These are phyloP conservation scores for Ministeria vibrans DNA, from an alignment of 78 protist species.

Conservation along the genomic window DNA sequence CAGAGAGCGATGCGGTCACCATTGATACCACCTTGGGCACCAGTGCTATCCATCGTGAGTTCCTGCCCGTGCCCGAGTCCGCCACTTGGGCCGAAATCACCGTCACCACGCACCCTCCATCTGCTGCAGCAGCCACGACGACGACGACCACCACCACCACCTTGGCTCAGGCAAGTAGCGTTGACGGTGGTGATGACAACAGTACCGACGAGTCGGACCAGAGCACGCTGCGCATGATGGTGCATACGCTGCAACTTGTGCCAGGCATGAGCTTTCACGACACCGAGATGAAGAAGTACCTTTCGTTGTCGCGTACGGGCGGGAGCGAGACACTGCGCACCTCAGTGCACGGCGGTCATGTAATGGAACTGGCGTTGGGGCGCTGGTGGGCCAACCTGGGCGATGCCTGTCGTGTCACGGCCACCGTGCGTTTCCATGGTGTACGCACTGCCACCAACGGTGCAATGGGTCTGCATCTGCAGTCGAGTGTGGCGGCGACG, in stretches of 20 bases:
- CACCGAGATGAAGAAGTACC: background rate
- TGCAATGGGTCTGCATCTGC: too few species aligned
- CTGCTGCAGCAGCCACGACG: too few species aligned
- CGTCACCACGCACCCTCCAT: background rate
- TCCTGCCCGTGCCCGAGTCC: background rate
- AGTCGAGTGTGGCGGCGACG: background rate
- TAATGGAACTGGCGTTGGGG: background rate
- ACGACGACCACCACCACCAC: too few species aligned
- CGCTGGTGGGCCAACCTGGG: slow-evolving; percentile 18
- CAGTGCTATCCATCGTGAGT: background rate
- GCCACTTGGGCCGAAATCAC: slow-evolving; percentile 10
- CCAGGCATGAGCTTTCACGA: background rate
- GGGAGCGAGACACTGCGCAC: background rate
- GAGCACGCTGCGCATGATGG: slow-evolving; percentile 3
- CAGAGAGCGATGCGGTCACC: background rate
- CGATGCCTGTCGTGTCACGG: too few species aligned
- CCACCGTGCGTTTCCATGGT: slow-evolving; percentile 5
- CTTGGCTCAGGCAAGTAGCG: too few species aligned
- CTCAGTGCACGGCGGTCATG: background rate
- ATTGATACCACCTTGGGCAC: background rate
- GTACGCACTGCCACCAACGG: too few species aligned
- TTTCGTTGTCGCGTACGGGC: background rate
- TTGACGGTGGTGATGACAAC: too few species aligned
- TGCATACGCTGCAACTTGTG: slow-evolving; percentile 8
- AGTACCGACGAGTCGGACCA: background rate